Conservation (phyloP, 2,329 filamentous ascomycete species). For the Cadophora malorum region DNA sequence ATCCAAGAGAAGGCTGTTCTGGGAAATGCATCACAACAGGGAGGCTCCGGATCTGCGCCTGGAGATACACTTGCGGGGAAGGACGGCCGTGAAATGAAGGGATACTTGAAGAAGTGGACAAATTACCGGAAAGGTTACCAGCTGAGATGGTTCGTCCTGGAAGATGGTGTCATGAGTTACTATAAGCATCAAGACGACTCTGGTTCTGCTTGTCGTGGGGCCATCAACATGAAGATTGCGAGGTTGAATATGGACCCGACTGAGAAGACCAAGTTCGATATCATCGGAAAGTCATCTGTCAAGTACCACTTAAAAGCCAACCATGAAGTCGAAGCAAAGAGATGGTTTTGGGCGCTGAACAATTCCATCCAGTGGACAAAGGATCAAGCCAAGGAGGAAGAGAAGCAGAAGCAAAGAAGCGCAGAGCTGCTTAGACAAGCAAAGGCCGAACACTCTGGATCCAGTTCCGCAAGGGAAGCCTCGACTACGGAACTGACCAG, state of each 20-base stretch:
- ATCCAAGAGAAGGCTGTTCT: slow-evolving; percentile 98
- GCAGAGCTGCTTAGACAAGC: slow-evolving; percentile 79
- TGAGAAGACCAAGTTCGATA: slow-evolving; percentile 97
- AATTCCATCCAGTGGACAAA: slow-evolving; percentile 99
- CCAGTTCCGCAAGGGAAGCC: slow-evolving; percentile 35
- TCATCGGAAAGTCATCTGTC: slow-evolving; percentile 96
- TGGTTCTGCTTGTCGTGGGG: slow-evolving; percentile 92
- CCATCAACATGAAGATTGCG: slow-evolving; percentile 98
- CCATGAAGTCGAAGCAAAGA: slow-evolving; percentile 96
- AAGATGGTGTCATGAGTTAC: slow-evolving; percentile 96
- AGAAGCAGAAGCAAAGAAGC: slow-evolving; percentile 74
- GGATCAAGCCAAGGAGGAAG: slow-evolving; percentile 92
- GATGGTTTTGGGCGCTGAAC: slow-evolving; percentile 99
- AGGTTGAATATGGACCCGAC: slow-evolving; percentile 94
- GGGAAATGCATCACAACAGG: slow-evolving; percentile 68
- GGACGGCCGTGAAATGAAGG: slow-evolving; percentile 96
- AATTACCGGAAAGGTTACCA: slow-evolving; percentile 99
- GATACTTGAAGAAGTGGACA: slow-evolving; percentile 99
- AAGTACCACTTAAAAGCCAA: slow-evolving; percentile 99
- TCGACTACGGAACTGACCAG: slow-evolving; percentile 34
- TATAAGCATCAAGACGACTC: slow-evolving; percentile 99
- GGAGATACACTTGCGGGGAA: slow-evolving; percentile 73
- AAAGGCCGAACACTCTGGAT: slow-evolving; percentile 73
- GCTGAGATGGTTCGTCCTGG: slow-evolving; percentile 94
- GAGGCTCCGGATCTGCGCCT: slow-evolving; percentile 57